These are phyloP conservation scores for Pseudogymnoascus sp. DNA, from an alignment of 2,329 filamentous ascomycete genomes.

Conservation along the genomic window DNA sequence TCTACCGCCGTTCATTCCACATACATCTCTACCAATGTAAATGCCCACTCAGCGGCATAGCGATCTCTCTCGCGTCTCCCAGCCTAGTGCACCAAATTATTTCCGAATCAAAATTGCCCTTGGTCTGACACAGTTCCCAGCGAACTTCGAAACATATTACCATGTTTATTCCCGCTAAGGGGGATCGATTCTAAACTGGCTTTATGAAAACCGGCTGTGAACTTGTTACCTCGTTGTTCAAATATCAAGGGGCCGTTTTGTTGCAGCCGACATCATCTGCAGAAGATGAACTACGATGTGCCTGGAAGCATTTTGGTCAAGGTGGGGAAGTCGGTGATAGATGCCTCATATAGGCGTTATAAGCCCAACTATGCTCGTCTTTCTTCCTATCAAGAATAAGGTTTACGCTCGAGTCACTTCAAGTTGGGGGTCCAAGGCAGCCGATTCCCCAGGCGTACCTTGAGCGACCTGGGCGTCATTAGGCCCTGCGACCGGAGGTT, in stretches of 20 bases:
- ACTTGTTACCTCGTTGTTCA: background rate
- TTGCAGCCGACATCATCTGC: background rate
- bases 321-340: background rate
- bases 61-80: background rate
- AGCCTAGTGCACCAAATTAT: background rate
- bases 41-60: background rate
- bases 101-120: background rate
- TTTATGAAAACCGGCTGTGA: background rate
- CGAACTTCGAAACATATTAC: background rate
- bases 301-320: background rate
- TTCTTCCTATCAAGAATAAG: background rate
- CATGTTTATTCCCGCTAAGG: background rate
- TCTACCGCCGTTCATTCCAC: background rate
- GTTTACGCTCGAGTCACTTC: background rate
- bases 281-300: background rate
- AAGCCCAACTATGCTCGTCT: background rate
- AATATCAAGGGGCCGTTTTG: background rate
- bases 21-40: background rate
- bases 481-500: background rate
- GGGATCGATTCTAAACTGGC: background rate
- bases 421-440: background rate
- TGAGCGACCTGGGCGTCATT: background rate
- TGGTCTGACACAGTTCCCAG: background rate
- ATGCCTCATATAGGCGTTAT: background rate
- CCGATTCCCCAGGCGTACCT: background rate